A percentile compares a stretch with the other conserved stretches of the same genome.
phyloP scores from a whole-genome alignment of 1,139 yeast genomes.

The Suhomyces yuchorum region DNA sequence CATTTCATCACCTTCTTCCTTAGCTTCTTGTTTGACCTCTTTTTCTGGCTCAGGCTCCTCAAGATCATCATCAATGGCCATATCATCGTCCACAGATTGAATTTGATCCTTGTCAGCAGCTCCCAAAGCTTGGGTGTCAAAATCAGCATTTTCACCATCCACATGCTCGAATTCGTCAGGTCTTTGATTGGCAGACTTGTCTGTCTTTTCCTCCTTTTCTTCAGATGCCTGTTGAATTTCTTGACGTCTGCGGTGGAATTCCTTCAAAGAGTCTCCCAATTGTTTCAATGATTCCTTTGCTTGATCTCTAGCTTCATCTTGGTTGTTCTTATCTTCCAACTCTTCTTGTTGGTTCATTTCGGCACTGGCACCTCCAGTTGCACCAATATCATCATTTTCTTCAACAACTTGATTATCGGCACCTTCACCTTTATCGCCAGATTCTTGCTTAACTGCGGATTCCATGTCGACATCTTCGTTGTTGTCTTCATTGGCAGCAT shows the following conservation, averaged over 20 bases:
- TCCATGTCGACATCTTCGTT: slow-evolving; percentile 59
- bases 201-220: slow-evolving; percentile 48
- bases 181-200: slow-evolving; percentile 58
- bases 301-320: slow-evolving; percentile 66
- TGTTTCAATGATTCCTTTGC: slow-evolving; percentile 84
- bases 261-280: slow-evolving; percentile 87
- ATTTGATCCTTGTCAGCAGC: slow-evolving; percentile 81
- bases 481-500: slow-evolving; percentile 54
- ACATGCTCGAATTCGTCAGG: slow-evolving; percentile 93
- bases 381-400: slow-evolving; percentile 72
- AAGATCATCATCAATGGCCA: slow-evolving; percentile 78
- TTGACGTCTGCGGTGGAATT: slow-evolving; percentile 87
- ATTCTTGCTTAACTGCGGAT: slow-evolving; percentile 69
- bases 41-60: slow-evolving; percentile 21
- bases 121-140: slow-evolving; percentile 90
- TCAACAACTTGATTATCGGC: slow-evolving; percentile 68
- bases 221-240: slow-evolving; percentile 72
- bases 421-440: slow-evolving; percentile 76
- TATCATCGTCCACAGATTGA: slow-evolving; percentile 76
- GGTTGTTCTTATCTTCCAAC: slow-evolving; percentile 26
- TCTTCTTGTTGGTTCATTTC: slow-evolving; percentile 50
- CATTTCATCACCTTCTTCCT: slow-evolving; percentile 25
- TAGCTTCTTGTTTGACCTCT: slow-evolving; percentile 22
- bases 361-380: slow-evolving; percentile 60
- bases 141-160: slow-evolving; percentile 75